Conservation (phyloP, 805 yeast species). For the Saccharomyces paradoxus region DNA sequence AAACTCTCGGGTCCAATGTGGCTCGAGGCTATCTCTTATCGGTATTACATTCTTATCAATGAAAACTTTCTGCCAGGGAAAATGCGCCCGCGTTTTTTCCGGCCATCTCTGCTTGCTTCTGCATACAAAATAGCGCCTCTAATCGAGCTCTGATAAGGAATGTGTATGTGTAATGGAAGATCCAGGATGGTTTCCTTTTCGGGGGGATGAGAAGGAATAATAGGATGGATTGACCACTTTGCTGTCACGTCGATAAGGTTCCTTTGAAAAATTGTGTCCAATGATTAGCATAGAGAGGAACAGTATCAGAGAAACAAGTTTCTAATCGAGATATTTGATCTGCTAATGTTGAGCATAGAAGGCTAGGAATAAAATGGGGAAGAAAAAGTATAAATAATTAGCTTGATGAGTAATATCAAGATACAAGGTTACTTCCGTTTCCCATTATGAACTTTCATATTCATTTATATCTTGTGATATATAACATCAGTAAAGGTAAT, state of each 20-base stretch:
- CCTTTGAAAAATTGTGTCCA: background rate
- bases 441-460: background rate
- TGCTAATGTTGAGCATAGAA: background rate
- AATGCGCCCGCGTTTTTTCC: background rate
- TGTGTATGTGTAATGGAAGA: background rate
- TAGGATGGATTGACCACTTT: background rate
- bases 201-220: background rate
- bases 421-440: background rate
- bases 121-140: background rate
- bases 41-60: background rate
- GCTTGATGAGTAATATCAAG: background rate
- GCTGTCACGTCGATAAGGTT: background rate
- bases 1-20: background rate
- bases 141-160: background rate
- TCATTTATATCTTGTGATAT: background rate
- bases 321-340: background rate
- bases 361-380: background rate
- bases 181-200: background rate
- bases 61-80: background rate
- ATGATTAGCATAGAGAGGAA: background rate
- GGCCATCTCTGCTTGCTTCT: background rate
- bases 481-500: background rate
- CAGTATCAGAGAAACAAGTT: background rate
- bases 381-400: background rate
- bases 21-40: background rate